phyloP scores from a whole-genome alignment of 164 flowering plant species.

The Cinnamomum chago region DNA sequence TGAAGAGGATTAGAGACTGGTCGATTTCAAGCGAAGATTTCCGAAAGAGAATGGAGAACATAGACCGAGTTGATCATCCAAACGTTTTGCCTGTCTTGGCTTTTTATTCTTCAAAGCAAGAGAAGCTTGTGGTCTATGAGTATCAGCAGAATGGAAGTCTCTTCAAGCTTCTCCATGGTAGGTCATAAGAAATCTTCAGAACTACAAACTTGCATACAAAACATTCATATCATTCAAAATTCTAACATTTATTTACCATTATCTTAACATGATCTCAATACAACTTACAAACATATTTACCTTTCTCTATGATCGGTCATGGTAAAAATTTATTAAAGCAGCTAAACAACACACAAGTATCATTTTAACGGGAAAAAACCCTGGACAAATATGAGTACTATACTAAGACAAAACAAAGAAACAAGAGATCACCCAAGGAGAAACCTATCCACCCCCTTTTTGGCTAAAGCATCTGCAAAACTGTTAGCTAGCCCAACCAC shows the following conservation, averaged over 20 bases:
- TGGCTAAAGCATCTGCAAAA: no score
- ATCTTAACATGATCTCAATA: neutral
- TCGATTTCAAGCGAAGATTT: slow-evolving; percentile 39
- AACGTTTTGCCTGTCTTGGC: slow-evolving; percentile 56
- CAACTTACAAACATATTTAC: no score
- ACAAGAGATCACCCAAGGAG: no score
- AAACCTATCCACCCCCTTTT: no score
- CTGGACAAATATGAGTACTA: no score
- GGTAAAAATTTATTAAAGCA: neutral
- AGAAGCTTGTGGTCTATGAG: slow-evolving; percentile 69
- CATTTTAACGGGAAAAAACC: no score
- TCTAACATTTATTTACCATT: neutral
- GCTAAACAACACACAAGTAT: no score
- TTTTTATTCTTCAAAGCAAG: slow-evolving; percentile 56
- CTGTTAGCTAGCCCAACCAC: no score
- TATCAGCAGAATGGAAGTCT: slow-evolving; percentile 62
- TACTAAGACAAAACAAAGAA: no score
- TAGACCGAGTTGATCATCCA: slow-evolving; percentile 49
- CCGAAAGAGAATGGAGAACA: slow-evolving; percentile 45
- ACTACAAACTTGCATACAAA: neutral
- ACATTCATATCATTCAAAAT: neutral
- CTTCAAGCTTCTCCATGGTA: slow-evolving; percentile 58
- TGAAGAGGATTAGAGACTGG: slow-evolving; percentile 72
- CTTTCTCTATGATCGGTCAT: neutral
- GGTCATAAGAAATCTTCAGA: neutral